Base-by-base conservation (phyloP, 768 basidiomycete species). In the Dioszegia crocea region DNA sequence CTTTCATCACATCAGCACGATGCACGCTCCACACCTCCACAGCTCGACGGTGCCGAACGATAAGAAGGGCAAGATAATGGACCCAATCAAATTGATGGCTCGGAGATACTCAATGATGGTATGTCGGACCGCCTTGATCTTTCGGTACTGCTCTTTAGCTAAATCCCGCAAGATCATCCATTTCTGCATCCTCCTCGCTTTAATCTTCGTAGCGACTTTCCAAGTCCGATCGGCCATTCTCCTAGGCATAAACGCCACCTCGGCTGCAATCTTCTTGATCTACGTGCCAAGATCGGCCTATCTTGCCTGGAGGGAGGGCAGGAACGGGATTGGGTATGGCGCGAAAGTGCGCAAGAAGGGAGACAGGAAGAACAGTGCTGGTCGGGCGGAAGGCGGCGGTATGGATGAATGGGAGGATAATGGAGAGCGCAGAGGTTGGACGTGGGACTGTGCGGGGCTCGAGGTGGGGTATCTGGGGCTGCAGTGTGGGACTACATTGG, bases 211-310 rank as follows among this genome's bases (percentile, higher is more conserved):
- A 3, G 29, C 51, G 9, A 39, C 51, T 2, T 40, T 53, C 31
- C 9, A 53, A 40, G 51, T 53, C 51, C 51, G 51, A 36, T 53
- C 51, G 11, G 38, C 38, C 39, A 53, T 53, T 6, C 51, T 53
- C 11, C 51, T 53, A 30, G 36, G 36, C 4, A 53, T 53, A n/a
- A 29, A 53, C 23, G 36, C 33, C 5, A 53, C 51, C 38, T 53
- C 51, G 5, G 51, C 51, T 11, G 24, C 40, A 16, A 27, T 53
- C 12, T 53, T 53, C n/a, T 12, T 53, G 11, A 38, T 53, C 33
- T 53, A 53, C 24, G 51, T 53, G 4, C 51, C 51, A 6, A 12
- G 19, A 16, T 53, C 51, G 11, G 51, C 51, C 2, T 40, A n/a
- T 4, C 26, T 53, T 2, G 33, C 51, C 5, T 53, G 51, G 51